phyloP scores from a whole-genome alignment of 176 grass and related monocot species.

The Bromus sterilis region DNA sequence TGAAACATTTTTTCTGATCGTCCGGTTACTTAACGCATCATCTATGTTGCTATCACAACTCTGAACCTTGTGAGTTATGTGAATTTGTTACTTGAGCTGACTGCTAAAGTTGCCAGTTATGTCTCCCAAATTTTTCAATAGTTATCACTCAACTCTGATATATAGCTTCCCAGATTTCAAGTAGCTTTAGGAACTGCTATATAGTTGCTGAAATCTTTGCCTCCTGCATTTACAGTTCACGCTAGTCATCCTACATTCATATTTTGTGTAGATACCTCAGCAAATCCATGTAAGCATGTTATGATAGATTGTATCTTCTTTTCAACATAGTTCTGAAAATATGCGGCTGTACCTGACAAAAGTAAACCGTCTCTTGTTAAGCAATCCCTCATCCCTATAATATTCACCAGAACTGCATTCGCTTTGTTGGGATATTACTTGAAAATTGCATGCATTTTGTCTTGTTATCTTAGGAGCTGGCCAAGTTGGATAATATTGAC shows the following conservation, averaged over 20 bases:
- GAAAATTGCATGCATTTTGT: background rate
- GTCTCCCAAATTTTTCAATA: background rate
- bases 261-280: constrained; percentile 87
- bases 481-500: constrained; percentile 60
- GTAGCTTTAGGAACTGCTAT: constrained; percentile 21
- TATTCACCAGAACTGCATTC: background rate
- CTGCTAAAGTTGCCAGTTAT: too few relatives aligned
- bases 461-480: constrained; percentile 51
- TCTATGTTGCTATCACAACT: background rate
- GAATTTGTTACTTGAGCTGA: too few relatives aligned
- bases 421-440: too few relatives aligned
- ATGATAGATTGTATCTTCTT: constrained; percentile 49
- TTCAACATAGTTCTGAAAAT: background rate
- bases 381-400: background rate
- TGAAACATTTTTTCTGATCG: too few relatives aligned
- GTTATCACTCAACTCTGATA: background rate
- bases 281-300: constrained; percentile 85
- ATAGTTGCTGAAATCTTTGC: constrained; percentile 5
- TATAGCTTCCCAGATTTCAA: background rate
- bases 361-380: background rate
- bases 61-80: background rate
- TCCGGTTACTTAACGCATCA: background rate
- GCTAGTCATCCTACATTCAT: constrained; percentile 68
- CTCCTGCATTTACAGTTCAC: constrained; percentile 53
- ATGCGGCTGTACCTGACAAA: background rate